Evolutionary conservation across 805 yeast genomes (phyloP), one percentile per base, ranked within the genome.

Genomic region (Kodamaea hsintzibuensis): DNA sequence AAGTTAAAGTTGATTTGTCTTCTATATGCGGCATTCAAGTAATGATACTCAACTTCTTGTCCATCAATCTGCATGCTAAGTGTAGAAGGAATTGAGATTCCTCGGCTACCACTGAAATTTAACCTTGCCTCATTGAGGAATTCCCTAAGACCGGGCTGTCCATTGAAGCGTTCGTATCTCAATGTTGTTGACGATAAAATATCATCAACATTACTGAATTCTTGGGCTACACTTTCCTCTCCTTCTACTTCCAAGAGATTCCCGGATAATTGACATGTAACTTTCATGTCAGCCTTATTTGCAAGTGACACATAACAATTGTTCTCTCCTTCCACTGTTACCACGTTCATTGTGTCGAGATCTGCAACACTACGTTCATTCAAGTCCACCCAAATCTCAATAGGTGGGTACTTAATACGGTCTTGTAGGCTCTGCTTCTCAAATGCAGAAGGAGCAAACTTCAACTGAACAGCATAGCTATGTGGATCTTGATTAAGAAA

Each of bases 331-430:
- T 79, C 79, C 1, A 78, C 78, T 0, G 80, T 69, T 1, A 79
- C 74, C 1, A 79, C 63, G 38, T 73, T 73, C 52, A 82, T 58
- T 10, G 76, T 65, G 22, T 70, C 77, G 35, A 74, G 56, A 37
- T 71, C 78, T 0, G 76, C 76, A 39, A 57, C 63, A 10, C 69
- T 69, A 13, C 71, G 69, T 16, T 69, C 70, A 52, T 65, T 71
- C 47, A 80, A 64, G 47, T 76, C 80, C 37, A 78, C 67, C 84
- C 86, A 82, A 46, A 84, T 68, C 60, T 83, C 88, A 6, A 84
- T 65, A 1, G 86, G 83, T 2, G 88, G 86, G 46, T 72, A 73
- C 42, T 69, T 61, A 49, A 67, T 61, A 51, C 67, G 64, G 7
- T 62, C 60, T 22, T 47, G 38, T n/a, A 55, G 25, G 18, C 49